Evolutionary conservation across 495 filamentous ascomycete genomes (phyloP).

Genomic region (Neurospora sp.): DNA sequence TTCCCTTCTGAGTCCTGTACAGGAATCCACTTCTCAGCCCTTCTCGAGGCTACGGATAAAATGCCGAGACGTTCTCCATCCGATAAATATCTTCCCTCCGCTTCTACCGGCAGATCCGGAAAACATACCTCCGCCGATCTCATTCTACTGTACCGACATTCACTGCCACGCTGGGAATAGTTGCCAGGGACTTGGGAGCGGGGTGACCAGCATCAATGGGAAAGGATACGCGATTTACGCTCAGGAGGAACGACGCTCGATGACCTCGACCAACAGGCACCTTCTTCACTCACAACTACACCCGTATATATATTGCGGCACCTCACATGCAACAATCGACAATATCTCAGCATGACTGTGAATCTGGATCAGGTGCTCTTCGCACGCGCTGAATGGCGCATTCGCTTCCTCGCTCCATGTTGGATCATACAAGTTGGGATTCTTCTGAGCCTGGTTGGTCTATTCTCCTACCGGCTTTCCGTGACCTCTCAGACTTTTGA

Average conservation of each 20-base stretch:
- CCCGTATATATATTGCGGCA: neutral
- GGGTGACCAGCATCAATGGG: neutral
- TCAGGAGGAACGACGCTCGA: neutral
- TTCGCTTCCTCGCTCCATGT: slow-evolving; percentile 26
- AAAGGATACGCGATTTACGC: neutral
- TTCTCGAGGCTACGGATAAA: neutral
- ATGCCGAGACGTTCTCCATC: neutral
- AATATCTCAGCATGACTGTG: slow-evolving; percentile 13
- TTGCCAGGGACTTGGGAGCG: neutral
- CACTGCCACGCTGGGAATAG: neutral
- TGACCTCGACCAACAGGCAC: neutral
- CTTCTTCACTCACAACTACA: neutral
- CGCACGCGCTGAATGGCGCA: slow-evolving; percentile 31
- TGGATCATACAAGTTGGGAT: slow-evolving; percentile 32
- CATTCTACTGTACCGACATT: neutral
- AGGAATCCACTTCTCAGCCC: neutral
- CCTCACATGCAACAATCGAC: neutral
- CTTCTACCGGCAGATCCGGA: neutral
- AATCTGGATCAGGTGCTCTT: slow-evolving; percentile 35
- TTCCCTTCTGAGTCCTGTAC: neutral
- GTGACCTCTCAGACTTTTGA: slow-evolving; percentile 30
- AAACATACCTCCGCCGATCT: neutral
- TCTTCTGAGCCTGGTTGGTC: slow-evolving; percentile 31
- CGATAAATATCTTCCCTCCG: neutral
- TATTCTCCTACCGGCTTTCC: slow-evolving; percentile 38